Evolutionary conservation across 1,284 basidiomycete genomes (phyloP), one percentile per base, ranked within the genome.

Genomic region (Pterula multifida): DNA sequence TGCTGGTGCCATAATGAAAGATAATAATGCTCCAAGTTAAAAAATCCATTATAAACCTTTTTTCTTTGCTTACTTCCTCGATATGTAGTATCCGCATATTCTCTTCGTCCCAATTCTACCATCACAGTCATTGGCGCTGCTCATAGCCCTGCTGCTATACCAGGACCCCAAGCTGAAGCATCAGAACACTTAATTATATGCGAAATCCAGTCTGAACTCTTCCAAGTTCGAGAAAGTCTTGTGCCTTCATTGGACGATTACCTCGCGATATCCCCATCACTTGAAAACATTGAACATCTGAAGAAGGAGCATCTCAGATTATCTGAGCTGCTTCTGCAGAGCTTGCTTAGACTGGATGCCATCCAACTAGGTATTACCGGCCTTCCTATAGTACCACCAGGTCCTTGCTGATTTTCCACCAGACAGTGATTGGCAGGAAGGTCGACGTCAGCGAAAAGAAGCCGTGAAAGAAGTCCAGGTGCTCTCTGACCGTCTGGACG

Each of bases 1-100:
- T 62, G 75, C 80, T 36, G 86, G 87, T 42, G 86, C 83, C 3
- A 71, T 90, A 58, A 82, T 89, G 76, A 83, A 80, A 55, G 85
- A 90, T 60, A 81, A 90, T 59, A 67, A 68, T 53, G 79, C 76
- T 3, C 78, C 75, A 42, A 68, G 81, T 86, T 58, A 60, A 76
- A 53, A 48, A 49, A 45, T 21, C 36, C 45, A 12, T 24, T 47
- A 54, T 49, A n/a, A n/a, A n/a, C n/a, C n/a, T n/a, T n/a, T n/a
- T n/a, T n/a, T n/a, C n/a, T n/a, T n/a, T n/a, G 50, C 53, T 36
- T 32, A 44, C 54, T 51, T 45, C 52, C 55, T 47, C 48, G 26
- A 36, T 26, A 17, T 39, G 25, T 59, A 85, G 80, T 87, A 55
- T 79, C 78, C 36, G 68, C 78, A 1, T 89, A 85, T 60, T 69